Evolutionary conservation across 139 green algal species (phyloP).

Genomic region (Pleodorina starrii): DNA sequence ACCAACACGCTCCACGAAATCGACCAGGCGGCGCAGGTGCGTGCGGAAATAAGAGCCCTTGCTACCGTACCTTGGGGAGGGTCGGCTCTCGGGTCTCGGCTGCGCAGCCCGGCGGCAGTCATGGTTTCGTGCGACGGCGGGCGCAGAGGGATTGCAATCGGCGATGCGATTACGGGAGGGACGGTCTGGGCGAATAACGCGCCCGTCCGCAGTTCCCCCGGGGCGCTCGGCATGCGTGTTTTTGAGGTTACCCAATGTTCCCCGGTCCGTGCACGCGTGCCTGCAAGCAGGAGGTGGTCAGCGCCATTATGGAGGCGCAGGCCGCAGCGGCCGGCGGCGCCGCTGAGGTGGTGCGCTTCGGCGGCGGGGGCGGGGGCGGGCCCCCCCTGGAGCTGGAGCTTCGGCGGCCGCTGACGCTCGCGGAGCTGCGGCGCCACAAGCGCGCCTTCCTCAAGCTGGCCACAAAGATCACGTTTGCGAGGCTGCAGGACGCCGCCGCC

Average conservation of each 20-base stretch:
- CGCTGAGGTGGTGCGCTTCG: constrained; percentile 65
- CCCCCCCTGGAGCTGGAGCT: constrained; percentile 56
- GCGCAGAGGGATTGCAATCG: too few species aligned
- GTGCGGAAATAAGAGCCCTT: too few species aligned
- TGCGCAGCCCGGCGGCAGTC: too few species aligned
- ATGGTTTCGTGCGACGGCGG: too few species aligned
- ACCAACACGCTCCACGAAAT: constrained; percentile 94
- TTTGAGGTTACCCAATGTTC: too few species aligned
- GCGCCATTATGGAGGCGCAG: constrained; percentile 78
- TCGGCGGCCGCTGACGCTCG: constrained; percentile 22
- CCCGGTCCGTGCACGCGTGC: too few species aligned
- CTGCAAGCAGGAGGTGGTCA: constrained; percentile 68
- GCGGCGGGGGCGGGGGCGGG: neutral
- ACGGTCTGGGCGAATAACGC: too few species aligned
- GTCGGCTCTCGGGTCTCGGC: too few species aligned
- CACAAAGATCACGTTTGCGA: constrained; percentile 78
- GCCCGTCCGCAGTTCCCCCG: too few species aligned
- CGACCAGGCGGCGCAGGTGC: constrained; percentile 83
- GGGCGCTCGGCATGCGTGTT: too few species aligned
- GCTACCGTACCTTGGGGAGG: too few species aligned
- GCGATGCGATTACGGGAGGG: too few species aligned
- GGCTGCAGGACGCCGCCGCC: constrained; percentile 62
- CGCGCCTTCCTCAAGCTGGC: constrained; percentile 87
- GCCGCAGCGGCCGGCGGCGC: constrained; percentile 54
- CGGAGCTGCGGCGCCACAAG: constrained; percentile 91